Percentiles rank a stretch among this genome's conserved stretches.
Conservation (phyloP, 305 asterid species). For the Solanum hybrid region DNA sequence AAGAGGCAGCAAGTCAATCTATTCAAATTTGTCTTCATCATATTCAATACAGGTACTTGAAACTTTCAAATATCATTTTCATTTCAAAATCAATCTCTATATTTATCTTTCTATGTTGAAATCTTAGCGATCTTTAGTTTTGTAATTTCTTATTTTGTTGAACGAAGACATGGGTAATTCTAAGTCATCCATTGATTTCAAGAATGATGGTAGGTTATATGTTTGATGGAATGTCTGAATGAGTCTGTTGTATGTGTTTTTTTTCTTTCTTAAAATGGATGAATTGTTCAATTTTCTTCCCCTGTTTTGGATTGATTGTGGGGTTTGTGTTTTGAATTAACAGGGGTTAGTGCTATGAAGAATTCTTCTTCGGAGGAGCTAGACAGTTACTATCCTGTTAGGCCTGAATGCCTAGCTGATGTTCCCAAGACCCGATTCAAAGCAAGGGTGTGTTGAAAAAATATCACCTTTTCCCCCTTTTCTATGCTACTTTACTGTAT, state of each 20-base stretch:
- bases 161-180: slow-evolving; percentile 15
- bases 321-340: not conserved
- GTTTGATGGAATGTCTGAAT: not conserved
- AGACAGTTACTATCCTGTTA: slow-evolving; percentile 69
- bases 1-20: not conserved
- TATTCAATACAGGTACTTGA: not conserved
- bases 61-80: not conserved
- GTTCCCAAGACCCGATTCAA: slow-evolving; percentile 80
- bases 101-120: not conserved
- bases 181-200: slow-evolving; percentile 12
- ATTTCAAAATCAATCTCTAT: not conserved
- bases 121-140: not conserved
- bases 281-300: not conserved
- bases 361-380: slow-evolving; percentile 52
- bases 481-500: not conserved
- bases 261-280: not conserved
- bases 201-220: slow-evolving; percentile 14
- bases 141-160: not conserved
- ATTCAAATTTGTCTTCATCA: not conserved
- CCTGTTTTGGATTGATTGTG: not conserved
- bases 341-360: slow-evolving; percentile 16
- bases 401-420: slow-evolving; percentile 72
- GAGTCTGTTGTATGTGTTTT: not conserved
- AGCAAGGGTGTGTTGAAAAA: slow-evolving; percentile 49
- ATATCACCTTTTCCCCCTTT: not conserved